phyloP scores from a whole-genome alignment of 805 yeast genomes.

The Yamadazyma olivae region DNA sequence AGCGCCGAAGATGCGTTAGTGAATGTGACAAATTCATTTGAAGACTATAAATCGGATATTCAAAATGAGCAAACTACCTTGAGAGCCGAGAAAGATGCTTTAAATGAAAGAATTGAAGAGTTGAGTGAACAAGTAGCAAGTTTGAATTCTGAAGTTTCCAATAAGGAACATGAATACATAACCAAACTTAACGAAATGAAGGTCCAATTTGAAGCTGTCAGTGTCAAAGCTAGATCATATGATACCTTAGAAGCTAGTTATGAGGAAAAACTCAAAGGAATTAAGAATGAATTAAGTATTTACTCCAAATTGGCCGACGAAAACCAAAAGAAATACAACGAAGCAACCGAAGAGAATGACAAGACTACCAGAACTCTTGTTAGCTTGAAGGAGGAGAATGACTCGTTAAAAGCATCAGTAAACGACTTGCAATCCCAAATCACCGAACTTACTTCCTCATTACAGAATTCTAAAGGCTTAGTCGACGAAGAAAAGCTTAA shows the following conservation, averaged over 20 bases:
- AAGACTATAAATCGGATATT: constrained; percentile 25
- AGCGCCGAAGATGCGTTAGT: constrained; percentile 66
- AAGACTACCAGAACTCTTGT: constrained; percentile 38
- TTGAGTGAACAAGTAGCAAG: constrained; percentile 20
- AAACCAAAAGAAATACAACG: constrained; percentile 53
- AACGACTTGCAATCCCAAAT: constrained; percentile 11
- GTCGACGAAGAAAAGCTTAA: constrained; percentile 20
- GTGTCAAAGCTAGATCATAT: constrained; percentile 30
- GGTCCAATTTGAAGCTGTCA: constrained; percentile 18
- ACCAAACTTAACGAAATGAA: constrained; percentile 26
- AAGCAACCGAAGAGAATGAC: constrained; percentile 54
- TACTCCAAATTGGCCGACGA: constrained; percentile 48
- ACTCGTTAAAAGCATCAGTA: constrained; percentile 13
- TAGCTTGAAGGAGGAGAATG: constrained; percentile 16
- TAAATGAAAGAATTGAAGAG: constrained; percentile 17
- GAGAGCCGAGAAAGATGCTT: constrained; percentile 20
- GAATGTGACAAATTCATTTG: constrained; percentile 54
- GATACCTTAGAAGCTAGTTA: constrained; percentile 31
- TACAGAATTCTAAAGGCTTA: constrained; percentile 17
- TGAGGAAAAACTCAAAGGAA: constrained; percentile 24
- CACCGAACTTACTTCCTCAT: constrained; percentile 7
- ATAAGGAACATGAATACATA: constrained; percentile 15
- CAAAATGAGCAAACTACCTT: constrained; percentile 20
- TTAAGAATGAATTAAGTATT: constrained; percentile 28
- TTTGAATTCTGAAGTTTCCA: constrained; percentile 20